A percentile compares a stretch with the other conserved stretches of the same genome.
Conservation (phyloP, 345 rosid species). For the Pugionium cornutum region DNA sequence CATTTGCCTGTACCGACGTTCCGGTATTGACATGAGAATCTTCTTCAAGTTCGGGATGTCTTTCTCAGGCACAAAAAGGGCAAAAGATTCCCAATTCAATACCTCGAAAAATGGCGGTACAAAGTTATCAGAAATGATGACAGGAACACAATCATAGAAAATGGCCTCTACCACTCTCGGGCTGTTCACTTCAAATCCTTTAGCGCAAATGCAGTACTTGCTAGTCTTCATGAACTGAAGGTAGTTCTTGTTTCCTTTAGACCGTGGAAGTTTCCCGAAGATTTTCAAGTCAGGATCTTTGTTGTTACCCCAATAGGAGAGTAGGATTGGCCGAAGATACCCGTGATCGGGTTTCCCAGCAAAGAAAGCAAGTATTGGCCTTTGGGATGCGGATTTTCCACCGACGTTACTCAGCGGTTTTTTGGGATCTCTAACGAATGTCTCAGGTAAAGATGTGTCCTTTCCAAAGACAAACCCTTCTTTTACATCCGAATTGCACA, state of each 20-base stretch:
- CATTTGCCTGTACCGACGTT: constrained; percentile 52
- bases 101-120: constrained; percentile 88
- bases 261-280: constrained; percentile 59
- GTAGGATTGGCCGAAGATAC: constrained; percentile 71
- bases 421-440: constrained; percentile 54
- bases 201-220: constrained; percentile 90
- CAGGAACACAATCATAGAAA: constrained; percentile 84
- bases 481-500: constrained; percentile 82
- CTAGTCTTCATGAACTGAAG: constrained; percentile 77
- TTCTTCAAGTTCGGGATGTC: constrained; percentile 83
- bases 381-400: constrained; percentile 62
- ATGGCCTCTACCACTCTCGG: constrained; percentile 97
- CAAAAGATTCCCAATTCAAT: constrained; percentile 86
- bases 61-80: constrained; percentile 74
- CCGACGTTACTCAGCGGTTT: constrained; percentile 62
- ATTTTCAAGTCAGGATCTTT: constrained; percentile 89
- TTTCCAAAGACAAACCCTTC: constrained; percentile 85
- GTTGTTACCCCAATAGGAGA: constrained; percentile 73
- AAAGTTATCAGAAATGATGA: constrained; percentile 84
- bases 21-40: constrained; percentile 70
- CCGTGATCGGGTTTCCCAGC: constrained; percentile 83
- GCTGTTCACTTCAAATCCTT: constrained; percentile 87
- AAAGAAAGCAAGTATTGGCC: constrained; percentile 79
- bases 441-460: constrained; percentile 83
- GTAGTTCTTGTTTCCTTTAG: constrained; percentile 66